Evolutionary conservation across 805 yeast species (phyloP).

Genomic region (Maudiozyma pseudohumilis): DNA sequence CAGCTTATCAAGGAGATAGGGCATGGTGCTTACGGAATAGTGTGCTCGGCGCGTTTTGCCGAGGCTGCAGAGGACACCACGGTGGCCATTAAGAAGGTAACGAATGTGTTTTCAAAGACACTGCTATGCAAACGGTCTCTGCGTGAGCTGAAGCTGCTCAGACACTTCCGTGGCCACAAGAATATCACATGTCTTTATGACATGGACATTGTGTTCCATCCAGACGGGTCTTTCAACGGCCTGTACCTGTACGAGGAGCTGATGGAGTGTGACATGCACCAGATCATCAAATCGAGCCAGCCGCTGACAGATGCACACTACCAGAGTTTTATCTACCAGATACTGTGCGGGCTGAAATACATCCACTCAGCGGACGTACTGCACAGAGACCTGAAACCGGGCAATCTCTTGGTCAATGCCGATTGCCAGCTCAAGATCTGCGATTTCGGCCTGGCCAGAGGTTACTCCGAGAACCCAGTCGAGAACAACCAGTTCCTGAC

Average conservation of each 20-base stretch:
- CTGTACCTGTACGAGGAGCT: slow-evolving; percentile 88
- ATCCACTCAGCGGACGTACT: slow-evolving; percentile 88
- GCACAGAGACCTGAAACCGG: slow-evolving; percentile 92
- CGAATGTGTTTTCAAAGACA: slow-evolving; percentile 86
- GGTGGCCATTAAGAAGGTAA: slow-evolving; percentile 93
- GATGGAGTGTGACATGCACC: slow-evolving; percentile 99
- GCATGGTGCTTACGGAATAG: slow-evolving; percentile 97
- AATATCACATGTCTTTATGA: slow-evolving; percentile 93
- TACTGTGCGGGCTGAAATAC: slow-evolving; percentile 80
- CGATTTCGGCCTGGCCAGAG: slow-evolving; percentile 94
- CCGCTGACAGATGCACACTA: slow-evolving; percentile 90
- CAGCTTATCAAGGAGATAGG: slow-evolving; percentile 89
- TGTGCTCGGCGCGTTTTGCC: slow-evolving; percentile 82
- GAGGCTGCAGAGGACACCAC: slow-evolving; percentile 54
- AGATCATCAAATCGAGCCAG: slow-evolving; percentile 88
- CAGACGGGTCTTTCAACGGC: slow-evolving; percentile 76
- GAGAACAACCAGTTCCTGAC: slow-evolving; percentile 90
- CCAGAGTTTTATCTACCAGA: slow-evolving; percentile 87
- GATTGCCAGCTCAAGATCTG: slow-evolving; percentile 95
- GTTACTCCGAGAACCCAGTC: slow-evolving; percentile 72
- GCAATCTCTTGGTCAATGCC: slow-evolving; percentile 84
- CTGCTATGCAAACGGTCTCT: slow-evolving; percentile 86
- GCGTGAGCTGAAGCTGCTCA: slow-evolving; percentile 78
- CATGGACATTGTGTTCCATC: slow-evolving; percentile 64
- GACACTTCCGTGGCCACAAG: slow-evolving; percentile 93